Evolutionary conservation across 2,329 filamentous ascomycete species (phyloP).

Genomic region (Ceratocystis lukuohia): DNA sequence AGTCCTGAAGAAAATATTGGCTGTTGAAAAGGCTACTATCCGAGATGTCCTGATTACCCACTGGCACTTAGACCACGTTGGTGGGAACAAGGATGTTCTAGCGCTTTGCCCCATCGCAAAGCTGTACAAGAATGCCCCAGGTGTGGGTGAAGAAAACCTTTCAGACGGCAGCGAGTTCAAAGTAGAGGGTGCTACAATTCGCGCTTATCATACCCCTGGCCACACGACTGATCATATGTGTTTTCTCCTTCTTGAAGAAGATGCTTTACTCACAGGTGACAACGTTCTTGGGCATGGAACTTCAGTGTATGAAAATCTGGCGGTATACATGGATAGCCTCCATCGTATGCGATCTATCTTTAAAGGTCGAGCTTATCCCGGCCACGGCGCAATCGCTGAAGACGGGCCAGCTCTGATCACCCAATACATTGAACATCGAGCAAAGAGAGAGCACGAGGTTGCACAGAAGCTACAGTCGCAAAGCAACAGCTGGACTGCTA

Average conservation of each 20-base stretch:
- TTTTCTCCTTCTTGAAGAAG: conserved; percentile 62
- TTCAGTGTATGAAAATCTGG: conserved; percentile 68
- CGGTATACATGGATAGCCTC: conserved; percentile 54
- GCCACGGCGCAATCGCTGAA: conserved; percentile 67
- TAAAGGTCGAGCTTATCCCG: conserved; percentile 63
- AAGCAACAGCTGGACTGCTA: conserved; percentile 46
- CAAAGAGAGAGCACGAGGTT: conserved; percentile 67
- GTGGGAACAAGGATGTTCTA: conserved; percentile 59
- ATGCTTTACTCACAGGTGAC: conserved; percentile 78
- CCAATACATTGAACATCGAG: conserved; percentile 75
- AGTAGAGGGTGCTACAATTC: conserved; percentile 51
- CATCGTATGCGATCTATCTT: conserved; percentile 52
- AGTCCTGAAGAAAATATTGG: conserved; percentile 50
- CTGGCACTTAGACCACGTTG: conserved; percentile 80
- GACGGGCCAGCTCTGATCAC: conserved; percentile 57
- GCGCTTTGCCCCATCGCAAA: conserved; percentile 46
- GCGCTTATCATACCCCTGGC: conserved; percentile 47
- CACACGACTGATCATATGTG: conserved; percentile 75
- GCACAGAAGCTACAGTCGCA: conserved; percentile 41
- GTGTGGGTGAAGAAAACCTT: conserved; percentile 34
- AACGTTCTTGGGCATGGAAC: conserved; percentile 82
- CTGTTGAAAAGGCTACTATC: conserved; percentile 54
- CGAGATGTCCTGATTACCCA: conserved; percentile 69
- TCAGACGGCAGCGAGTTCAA: conserved; percentile 40
- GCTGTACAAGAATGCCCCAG: conserved; percentile 50